phyloP scores from a whole-genome alignment of 129 eudicot species.

The Helianthus annuus region DNA sequence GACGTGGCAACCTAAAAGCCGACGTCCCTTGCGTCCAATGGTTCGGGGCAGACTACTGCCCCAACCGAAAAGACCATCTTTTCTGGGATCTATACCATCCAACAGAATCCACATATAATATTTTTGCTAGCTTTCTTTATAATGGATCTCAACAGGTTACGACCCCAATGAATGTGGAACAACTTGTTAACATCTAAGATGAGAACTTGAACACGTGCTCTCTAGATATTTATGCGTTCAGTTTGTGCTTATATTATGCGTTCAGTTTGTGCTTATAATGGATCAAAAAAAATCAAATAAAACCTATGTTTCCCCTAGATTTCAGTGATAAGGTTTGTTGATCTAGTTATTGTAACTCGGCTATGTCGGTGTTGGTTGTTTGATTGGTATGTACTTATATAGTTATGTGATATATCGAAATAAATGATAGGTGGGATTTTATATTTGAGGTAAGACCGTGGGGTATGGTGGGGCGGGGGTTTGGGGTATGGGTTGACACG shows the following conservation, averaged over 20 bases:
- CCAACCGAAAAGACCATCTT: slow-evolving; percentile 55
- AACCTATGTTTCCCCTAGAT: no score
- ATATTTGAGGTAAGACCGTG: no score
- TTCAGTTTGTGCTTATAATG: no score
- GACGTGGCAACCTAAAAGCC: slow-evolving; percentile 65
- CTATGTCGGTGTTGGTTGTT: no score
- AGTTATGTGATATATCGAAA: no score
- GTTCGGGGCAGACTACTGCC: slow-evolving; percentile 52
- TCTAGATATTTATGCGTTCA: neutral
- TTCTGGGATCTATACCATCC: slow-evolving; percentile 86
- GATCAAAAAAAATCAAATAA: no score
- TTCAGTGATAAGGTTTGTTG: no score
- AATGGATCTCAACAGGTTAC: slow-evolving; percentile 39
- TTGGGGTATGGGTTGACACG: no score
- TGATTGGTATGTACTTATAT: no score
- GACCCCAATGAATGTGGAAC: slow-evolving; percentile 52
- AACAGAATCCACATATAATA: slow-evolving; percentile 47
- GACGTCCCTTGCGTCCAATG: slow-evolving; percentile 52
- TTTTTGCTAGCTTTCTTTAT: slow-evolving; percentile 43
- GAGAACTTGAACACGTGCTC: neutral
- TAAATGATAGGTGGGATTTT: no score
- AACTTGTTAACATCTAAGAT: slow-evolving; percentile 46
- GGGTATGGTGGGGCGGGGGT: no score
- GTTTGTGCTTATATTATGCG: neutral
- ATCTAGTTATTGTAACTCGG: no score